Base-by-base conservation (phyloP, 495 filamentous ascomycete species). In the Xylaria acuta region DNA sequence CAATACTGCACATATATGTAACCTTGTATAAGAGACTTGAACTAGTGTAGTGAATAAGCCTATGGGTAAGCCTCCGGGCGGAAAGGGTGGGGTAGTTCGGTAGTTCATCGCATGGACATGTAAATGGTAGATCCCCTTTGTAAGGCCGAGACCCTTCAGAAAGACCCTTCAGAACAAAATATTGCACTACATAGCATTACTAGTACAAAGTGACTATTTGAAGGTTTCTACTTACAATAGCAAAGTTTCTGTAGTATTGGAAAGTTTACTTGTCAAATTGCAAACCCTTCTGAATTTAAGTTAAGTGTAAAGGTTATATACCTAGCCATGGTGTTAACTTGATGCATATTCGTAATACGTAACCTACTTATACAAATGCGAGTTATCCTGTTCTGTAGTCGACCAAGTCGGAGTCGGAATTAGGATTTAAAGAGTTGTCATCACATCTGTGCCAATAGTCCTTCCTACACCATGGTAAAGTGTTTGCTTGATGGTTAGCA, bases 31-130 rank as follows among this genome's bases (percentile, higher is more conserved):
- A 56, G 25, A 56, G 27, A 32, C 53, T 30, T 16, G 1, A 56
- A 56, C 27, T 56, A 56, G 16, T 18, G 3, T 56, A 30, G 53
- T 56, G 53, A 30, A 56, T 30, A 56, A 32, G 25, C 53, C 53
- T 32, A 56, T 56, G 32, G 5, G 53, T 56, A 56, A 56, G 53
- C 53, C 25, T 56, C 53, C 53, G 5, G 4, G 27, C 11, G 53
- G 53, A 30, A 32, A 32, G 53, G 53, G 53, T 56, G 53, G 49
- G 53, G 53, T 6, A 32, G 12, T 56, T 56, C 53, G 53, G 53
- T 56, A 56, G 53, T 56, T 56, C 45, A 3, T 20, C 20, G 45
- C 20, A 49, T 18, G 20, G 53, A 56, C 53, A 25, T 56, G 53
- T 56, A 7, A 30, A 16, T 54, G 5, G 53, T 16, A 56, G 49